Evolutionary conservation across 2,329 filamentous ascomycete species (phyloP), one percentile per base, ranked within the genome.

Genomic region (Didymella exigua): DNA sequence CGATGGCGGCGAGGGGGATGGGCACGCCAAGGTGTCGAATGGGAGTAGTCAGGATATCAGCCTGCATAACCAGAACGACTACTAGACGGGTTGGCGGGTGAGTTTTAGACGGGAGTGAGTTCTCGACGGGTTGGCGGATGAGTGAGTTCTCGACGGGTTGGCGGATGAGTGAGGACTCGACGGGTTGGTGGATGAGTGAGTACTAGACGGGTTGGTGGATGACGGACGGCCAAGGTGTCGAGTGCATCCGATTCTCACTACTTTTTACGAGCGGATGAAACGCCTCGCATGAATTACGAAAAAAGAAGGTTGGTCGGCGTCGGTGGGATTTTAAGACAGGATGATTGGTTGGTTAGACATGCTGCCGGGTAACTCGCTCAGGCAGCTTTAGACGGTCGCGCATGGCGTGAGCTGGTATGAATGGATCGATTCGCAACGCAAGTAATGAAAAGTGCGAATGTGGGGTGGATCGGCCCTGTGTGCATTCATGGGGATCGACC

Each of bases 1-100:
- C 34, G 41, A 52, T 21, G 61, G 57, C 34, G 57, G 51, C 40
- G 37, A 66, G 65, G 54, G 64, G 49, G 59, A 72, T 23, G 65
- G 68, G 41, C 63, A 66, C 18, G 68, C 70, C 40, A 49, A 56
- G 61, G 26, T 18, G 6, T 45, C 33, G 10, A 49, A 49, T 19
- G 46, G 52, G 48, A 77, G 73, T 47, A 77, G 73, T 46, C 77
- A 86, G 79, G 85, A 87, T 66, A 85, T 87, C 61, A 83, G 82
- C 65, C 76, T 87, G 63, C 84, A 86, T 71, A 86, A 86, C 69
- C 66, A 78, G 51, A 75, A 78, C 47, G 77, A 79, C 55, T 68
- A 75, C 33, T 65, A 55, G 45, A 14, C 2, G 10, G 13, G 11
- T 9, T 23, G n/a, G 23, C 27, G n/a, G 1, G n/a, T n/a, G n/a